A percentile compares a stretch with the other conserved stretches of the same genome.
Evolutionary conservation across 441 rosid species (phyloP).

Genomic region (Euphorbia celastroides): DNA sequence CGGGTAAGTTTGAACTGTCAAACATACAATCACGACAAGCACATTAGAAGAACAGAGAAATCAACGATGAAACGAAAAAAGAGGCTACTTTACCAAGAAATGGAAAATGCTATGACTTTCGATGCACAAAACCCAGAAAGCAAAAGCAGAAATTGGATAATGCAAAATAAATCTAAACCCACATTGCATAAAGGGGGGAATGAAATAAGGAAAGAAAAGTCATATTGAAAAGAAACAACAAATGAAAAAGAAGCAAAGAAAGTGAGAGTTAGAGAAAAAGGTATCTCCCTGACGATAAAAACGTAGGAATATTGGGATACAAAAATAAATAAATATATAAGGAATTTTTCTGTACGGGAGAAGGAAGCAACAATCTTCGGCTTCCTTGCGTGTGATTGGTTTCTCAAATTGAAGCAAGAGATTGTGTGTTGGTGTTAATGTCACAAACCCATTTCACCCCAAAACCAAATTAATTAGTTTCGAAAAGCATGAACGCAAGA

Average conservation of each 20-base stretch:
- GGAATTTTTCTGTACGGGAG: conserved; percentile 28
- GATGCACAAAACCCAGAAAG: conserved; percentile 18
- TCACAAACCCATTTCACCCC: conserved; percentile 3
- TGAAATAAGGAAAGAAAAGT: background rate
- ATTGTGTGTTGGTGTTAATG: conserved; percentile 22
- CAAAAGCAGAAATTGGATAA: conserved; percentile 3
- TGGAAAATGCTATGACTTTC: conserved; percentile 7
- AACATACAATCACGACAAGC: conserved; percentile 4
- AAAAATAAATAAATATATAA: background rate
- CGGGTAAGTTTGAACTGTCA: background rate
- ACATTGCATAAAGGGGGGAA: background rate
- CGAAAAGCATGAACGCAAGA: background rate
- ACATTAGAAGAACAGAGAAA: background rate
- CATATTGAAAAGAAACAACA: background rate
- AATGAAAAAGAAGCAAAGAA: conserved; percentile 2
- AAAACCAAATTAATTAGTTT: background rate
- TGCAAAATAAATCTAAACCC: conserved; percentile 9
- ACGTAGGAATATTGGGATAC: conserved; percentile 5
- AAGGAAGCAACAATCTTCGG: conserved; percentile 31
- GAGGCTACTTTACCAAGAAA: conserved; percentile 14
- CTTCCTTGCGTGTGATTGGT: conserved; percentile 5
- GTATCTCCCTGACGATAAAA: conserved; percentile 18
- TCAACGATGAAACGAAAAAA: conserved; percentile 1
- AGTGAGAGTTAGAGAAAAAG: conserved; percentile 8
- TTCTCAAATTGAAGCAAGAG: conserved; percentile 38